Conservation (phyloP, 1,139 yeast species). For the Yamadazyma sp. region DNA sequence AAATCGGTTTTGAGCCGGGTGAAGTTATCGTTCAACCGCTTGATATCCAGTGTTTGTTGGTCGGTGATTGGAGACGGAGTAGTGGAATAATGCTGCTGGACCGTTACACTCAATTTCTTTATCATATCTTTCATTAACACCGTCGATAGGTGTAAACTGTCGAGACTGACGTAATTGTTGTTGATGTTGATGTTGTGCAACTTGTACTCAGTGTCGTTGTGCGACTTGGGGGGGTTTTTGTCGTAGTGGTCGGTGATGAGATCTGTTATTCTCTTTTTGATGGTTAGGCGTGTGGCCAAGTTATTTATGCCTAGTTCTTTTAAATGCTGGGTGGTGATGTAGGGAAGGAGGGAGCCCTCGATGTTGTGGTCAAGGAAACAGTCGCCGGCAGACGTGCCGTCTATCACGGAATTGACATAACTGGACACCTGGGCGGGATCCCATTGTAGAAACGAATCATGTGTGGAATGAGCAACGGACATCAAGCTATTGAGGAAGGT, state of each 20-base stretch:
- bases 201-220: constrained; percentile 31
- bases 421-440: constrained; percentile 49
- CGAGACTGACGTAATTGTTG: constrained; percentile 35
- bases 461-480: constrained; percentile 15
- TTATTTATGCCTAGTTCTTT: constrained; percentile 54
- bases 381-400: constrained; percentile 25
- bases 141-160: constrained; percentile 33
- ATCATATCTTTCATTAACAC: constrained; percentile 40
- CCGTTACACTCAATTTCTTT: constrained; percentile 21
- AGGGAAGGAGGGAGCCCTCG: constrained; percentile 61
- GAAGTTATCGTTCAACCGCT: constrained; percentile 48
- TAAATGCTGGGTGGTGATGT: constrained; percentile 58
- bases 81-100: constrained; percentile 22
- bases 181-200: constrained; percentile 30
- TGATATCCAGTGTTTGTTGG: constrained; percentile 30
- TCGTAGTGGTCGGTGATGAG: constrained; percentile 38
- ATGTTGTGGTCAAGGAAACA: constrained; percentile 55
- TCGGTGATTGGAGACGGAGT: constrained; percentile 22
- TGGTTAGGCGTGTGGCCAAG: constrained; percentile 41
- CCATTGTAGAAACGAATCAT: constrained; percentile 46
- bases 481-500: too few relatives aligned
- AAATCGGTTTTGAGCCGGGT: constrained; percentile 51
- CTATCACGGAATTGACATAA: constrained; percentile 28
- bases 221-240: constrained; percentile 28
- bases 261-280: constrained; percentile 51